These are phyloP conservation scores for Neonectria sp. DNA, from an alignment of 2,329 filamentous ascomycete species.

Conservation along the genomic window DNA sequence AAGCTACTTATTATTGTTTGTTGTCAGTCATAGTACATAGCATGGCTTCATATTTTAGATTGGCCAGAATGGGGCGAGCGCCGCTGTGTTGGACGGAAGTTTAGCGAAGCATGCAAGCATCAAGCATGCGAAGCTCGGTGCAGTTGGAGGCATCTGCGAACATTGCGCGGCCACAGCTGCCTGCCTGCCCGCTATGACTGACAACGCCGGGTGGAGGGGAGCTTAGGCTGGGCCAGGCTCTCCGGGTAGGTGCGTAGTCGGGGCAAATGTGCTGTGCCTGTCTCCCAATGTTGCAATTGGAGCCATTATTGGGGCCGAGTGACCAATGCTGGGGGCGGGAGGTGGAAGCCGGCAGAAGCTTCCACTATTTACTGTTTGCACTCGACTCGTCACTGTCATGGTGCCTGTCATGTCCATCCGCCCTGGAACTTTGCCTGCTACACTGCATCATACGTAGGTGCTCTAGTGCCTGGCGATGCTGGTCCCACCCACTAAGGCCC, in stretches of 20 bases:
- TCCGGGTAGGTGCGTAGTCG: background rate
- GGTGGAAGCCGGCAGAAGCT: conserved; percentile 52
- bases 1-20: background rate
- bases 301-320: conserved; percentile 6
- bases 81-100: background rate
- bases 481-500: conserved; percentile 31
- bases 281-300: conserved; percentile 3
- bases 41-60: conserved; percentile 1
- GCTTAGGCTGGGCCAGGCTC: conserved; percentile 7
- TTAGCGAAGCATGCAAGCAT: conserved; percentile 15
- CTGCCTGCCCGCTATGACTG: conserved; percentile 32
- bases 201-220: conserved; percentile 20
- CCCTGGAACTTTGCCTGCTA: conserved; percentile 26
- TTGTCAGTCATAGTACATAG: background rate
- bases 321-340: conserved; percentile 17
- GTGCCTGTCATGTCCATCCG: conserved; percentile 42
- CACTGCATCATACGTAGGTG: conserved; percentile 41
- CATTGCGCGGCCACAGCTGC: conserved; percentile 44
- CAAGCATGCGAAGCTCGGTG: conserved; percentile 17
- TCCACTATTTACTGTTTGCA: conserved; percentile 43
- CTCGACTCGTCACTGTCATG: conserved; percentile 47
- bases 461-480: conserved; percentile 24
- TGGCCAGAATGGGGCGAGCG: conserved; percentile 12
- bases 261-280: background rate
- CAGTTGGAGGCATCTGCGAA: conserved; percentile 29